These are phyloP conservation scores for Pichia sp. DNA, from an alignment of 1,139 yeast species.

Conservation along the genomic window DNA sequence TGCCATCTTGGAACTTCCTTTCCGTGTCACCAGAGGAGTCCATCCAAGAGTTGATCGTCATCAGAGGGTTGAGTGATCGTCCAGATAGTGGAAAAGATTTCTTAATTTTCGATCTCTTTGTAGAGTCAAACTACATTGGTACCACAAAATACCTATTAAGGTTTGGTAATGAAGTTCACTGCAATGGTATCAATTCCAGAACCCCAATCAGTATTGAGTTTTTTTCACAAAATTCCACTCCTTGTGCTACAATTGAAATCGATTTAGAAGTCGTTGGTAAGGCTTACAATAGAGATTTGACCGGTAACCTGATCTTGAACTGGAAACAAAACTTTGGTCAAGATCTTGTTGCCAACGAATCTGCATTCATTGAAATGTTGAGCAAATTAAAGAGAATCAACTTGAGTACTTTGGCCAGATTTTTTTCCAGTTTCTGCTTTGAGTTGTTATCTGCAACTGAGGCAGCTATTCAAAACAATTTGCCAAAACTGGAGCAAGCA, in stretches of 20 bases:
- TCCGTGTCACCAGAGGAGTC: conserved; percentile 68
- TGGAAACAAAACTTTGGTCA: conserved; percentile 46
- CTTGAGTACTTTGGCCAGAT: conserved; percentile 43
- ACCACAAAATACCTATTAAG: conserved; percentile 40
- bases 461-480: conserved; percentile 20
- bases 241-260: conserved; percentile 53
- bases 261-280: conserved; percentile 70
- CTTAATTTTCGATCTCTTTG: conserved; percentile 54
- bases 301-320: conserved; percentile 54
- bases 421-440: conserved; percentile 50
- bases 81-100: conserved; percentile 39
- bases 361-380: conserved; percentile 35
- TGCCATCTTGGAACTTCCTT: conserved; percentile 65
- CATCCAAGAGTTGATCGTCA: conserved; percentile 32
- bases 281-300: conserved; percentile 54
- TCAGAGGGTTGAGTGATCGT: conserved; percentile 43
- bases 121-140: conserved; percentile 61
- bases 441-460: conserved; percentile 36
- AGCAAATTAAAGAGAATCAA: conserved; percentile 44
- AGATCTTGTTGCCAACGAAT: conserved; percentile 24
- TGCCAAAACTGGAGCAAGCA: conserved; percentile 28
- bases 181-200: conserved; percentile 22
- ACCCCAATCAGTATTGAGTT: conserved; percentile 28
- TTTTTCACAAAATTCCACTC: conserved; percentile 25
- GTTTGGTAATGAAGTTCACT: conserved; percentile 26